Percentiles rank a stretch among this genome's conserved stretches.
Conservation (phyloP, 805 yeast genomes). For the Candida tibetensis region DNA sequence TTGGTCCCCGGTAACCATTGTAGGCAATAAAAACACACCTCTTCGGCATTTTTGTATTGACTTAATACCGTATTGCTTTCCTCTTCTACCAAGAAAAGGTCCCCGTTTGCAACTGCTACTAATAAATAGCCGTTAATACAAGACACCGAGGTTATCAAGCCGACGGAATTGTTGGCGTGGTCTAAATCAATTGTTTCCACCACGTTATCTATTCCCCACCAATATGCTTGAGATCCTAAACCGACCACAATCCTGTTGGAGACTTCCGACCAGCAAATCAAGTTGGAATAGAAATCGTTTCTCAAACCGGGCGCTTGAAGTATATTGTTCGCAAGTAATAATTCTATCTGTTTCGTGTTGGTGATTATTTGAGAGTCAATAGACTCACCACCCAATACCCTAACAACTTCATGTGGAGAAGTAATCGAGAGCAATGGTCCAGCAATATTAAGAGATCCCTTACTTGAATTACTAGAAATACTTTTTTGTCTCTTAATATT, state of each 20-base stretch:
- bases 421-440: conserved; percentile 15
- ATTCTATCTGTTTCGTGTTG: conserved; percentile 3
- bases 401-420: conserved; percentile 10
- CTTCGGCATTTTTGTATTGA: conserved; percentile 17
- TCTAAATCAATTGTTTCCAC: conserved; percentile 47
- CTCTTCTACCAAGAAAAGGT: conserved; percentile 46
- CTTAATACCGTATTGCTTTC: conserved; percentile 14
- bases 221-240: conserved; percentile 51
- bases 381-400: conserved; percentile 8
- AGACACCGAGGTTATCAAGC: conserved; percentile 52
- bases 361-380: background rate
- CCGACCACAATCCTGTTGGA: conserved; percentile 63
- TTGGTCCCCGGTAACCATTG: conserved; percentile 52
- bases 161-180: conserved; percentile 29
- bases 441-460: conserved; percentile 13
- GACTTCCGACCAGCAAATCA: conserved; percentile 65
- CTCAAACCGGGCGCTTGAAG: conserved; percentile 63
- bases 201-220: conserved; percentile 54
- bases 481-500: background rate
- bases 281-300: conserved; percentile 75
- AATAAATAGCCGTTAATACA: conserved; percentile 48
- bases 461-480: conserved; percentile 1
- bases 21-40: conserved; percentile 53
- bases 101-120: conserved; percentile 60
- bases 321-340: conserved; percentile 10